Base-by-base conservation (phyloP, 2,329 filamentous ascomycete species). In the Fusarium kyushuense region DNA sequence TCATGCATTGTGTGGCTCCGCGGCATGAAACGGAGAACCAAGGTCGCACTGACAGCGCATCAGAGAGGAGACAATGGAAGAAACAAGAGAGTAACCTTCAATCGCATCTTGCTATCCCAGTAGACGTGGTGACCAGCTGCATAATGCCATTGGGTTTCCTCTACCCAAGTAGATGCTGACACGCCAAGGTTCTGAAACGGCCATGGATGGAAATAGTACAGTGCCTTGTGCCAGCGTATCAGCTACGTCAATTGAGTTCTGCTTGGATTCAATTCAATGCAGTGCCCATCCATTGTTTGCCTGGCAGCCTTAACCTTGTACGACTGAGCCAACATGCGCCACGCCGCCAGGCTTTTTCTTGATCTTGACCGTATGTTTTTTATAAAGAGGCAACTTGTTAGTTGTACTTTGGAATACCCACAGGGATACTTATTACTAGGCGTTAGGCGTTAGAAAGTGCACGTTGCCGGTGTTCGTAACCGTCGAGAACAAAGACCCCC, bases 11-110 rank as follows among this genome's bases (percentile, higher is more conserved):
- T 42, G 47, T 73, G 67, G 71, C 62, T 66, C 71, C 71, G 70
- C 70, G 67, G 57, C 70, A 73, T 72, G 53, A 58, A 65, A 63
- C 57, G 47, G 45, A 41, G n/a, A 40, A 49, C 45, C 53, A 43
- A 65, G 53, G 69, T 73, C 43, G 63, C 63, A 72, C 71, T 71
- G 71, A 73, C 71, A 73, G 67, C 71, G 63, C 71, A 73, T 74
- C 69, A 57, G 51, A 53, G 42, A 56, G 47, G 46, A 54, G 33
- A 55, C 27, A 58, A 52, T 16, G 21, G n/a, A 54, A 47, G 35
- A 48, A 40, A 42, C 21, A 42, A 63, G 38, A 41, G 51, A 17
- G 23, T 36, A 46, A 29, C 40, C 43, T 29, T 41, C 40, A 64
- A 64, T 58, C 27, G 45, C 40, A 41, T 35, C 23, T 58, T 46